phyloP scores from a whole-genome alignment of 129 eudicot genomes.

The Apium graveolens region DNA sequence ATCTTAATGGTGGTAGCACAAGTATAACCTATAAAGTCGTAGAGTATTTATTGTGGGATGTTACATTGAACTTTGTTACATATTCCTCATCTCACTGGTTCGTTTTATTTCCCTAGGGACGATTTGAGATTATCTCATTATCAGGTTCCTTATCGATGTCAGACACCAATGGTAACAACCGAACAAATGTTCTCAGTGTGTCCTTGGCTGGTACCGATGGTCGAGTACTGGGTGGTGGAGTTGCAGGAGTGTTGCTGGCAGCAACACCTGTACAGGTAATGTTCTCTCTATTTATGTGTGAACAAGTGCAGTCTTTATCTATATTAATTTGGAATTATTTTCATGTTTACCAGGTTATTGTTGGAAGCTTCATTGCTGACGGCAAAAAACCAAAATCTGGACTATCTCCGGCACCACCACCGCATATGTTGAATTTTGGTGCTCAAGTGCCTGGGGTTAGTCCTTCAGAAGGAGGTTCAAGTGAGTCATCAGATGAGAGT shows the following conservation, averaged over 20 bases:
- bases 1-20: background rate
- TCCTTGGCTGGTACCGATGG: constrained; percentile 72
- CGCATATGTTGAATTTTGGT: constrained; percentile 25
- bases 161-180: constrained; percentile 53
- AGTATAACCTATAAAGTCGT: background rate
- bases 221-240: constrained; percentile 39
- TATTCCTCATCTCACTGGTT: background rate
- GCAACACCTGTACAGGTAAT: constrained; percentile 39
- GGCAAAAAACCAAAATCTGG: constrained; percentile 29
- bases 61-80: background rate
- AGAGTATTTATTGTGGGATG: background rate
- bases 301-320: background rate
- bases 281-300: background rate
- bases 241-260: constrained; percentile 31
- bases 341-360: constrained; percentile 26
- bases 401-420: constrained; percentile 13
- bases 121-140: constrained; percentile 81
- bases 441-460: constrained; percentile 19
- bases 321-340: background rate
- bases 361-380: constrained; percentile 38
- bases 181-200: constrained; percentile 68
- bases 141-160: constrained; percentile 65
- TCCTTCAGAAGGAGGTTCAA: constrained; percentile 24
- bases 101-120: constrained; percentile 48
- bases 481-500: constrained; percentile 31